Conservation (phyloP, 371 early-diverging fungal species). For the Mortierella sp. region DNA sequence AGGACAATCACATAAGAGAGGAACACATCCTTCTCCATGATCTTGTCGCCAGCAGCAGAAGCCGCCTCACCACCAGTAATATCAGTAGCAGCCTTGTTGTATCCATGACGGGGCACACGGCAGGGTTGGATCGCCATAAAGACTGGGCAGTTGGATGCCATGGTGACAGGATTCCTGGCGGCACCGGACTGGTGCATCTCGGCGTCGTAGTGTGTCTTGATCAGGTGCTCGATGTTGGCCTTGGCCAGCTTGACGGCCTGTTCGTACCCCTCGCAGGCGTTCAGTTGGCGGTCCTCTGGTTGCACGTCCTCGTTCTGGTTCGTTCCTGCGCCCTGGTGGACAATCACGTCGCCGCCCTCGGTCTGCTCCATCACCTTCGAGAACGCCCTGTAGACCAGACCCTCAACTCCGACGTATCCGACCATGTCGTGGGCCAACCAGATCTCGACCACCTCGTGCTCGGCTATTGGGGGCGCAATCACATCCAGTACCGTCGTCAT, state of each 20-base stretch:
- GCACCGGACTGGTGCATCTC: slow-evolving; percentile 30
- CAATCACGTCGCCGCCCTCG: slow-evolving; percentile 76
- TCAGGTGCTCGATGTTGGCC: slow-evolving; percentile 68
- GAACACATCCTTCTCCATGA: slow-evolving; percentile 56
- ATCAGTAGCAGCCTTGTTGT: slow-evolving; percentile 20
- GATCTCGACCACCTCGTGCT: slow-evolving; percentile 77
- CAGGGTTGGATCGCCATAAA: slow-evolving; percentile 77
- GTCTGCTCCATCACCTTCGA: slow-evolving; percentile 78
- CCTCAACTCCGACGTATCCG: slow-evolving; percentile 71
- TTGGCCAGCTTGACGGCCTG: slow-evolving; percentile 72
- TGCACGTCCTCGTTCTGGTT: slow-evolving; percentile 52
- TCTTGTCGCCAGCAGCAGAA: slow-evolving; percentile 11
- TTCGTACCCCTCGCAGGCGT: slow-evolving; percentile 70
- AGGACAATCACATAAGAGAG: slow-evolving; percentile 67
- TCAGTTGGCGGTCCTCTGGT: slow-evolving; percentile 63
- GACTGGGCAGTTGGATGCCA: slow-evolving; percentile 72
- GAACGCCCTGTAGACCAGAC: slow-evolving; percentile 72
- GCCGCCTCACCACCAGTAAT: no score
- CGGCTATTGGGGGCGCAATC: slow-evolving; percentile 77
- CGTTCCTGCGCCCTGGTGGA: slow-evolving; percentile 64
- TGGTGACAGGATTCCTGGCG: slow-evolving; percentile 59
- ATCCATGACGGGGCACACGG: slow-evolving; percentile 56
- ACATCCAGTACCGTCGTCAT: slow-evolving; percentile 69
- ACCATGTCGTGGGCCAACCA: slow-evolving; percentile 76
- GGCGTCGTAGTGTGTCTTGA: slow-evolving; percentile 62